These are phyloP conservation scores for Tetrahymena malaccensis DNA, from an alignment of 73 alveolate species.

Conservation along the genomic window DNA sequence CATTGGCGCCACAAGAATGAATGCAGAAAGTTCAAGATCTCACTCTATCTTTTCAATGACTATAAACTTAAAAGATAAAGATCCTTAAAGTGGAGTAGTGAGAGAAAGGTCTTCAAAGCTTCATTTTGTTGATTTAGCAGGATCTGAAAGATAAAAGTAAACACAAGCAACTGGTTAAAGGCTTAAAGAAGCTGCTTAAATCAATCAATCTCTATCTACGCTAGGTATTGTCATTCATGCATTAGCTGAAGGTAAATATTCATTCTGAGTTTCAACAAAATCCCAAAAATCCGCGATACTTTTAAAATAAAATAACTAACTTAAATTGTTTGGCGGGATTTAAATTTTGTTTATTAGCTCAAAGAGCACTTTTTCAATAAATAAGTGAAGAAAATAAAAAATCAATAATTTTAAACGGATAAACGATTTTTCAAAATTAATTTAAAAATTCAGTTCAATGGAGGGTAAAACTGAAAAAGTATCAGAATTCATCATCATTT, in stretches of 20 bases:
- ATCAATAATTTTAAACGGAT: neutral
- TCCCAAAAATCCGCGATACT: neutral
- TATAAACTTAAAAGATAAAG: constrained; percentile 44
- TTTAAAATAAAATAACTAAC: no score
- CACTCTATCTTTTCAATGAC: constrained; percentile 58
- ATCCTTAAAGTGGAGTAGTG: constrained; percentile 67
- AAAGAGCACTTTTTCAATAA: neutral
- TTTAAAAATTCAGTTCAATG: neutral
- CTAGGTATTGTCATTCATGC: constrained; percentile 98
- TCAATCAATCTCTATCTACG: constrained; percentile 94
- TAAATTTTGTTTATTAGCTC: neutral
- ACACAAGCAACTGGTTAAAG: constrained; percentile 61
- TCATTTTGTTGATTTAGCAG: constrained; percentile 71
- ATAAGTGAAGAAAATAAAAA: neutral
- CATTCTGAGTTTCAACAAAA: neutral
- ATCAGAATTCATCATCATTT: neutral
- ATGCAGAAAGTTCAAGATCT: constrained; percentile 74
- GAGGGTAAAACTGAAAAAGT: neutral
- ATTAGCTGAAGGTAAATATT: constrained; percentile 68
- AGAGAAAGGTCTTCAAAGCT: constrained; percentile 40
- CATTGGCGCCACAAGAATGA: constrained; percentile 89
- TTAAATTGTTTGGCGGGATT: neutral
- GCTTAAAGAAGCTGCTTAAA: constrained; percentile 90
- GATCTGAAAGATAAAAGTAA: constrained; percentile 89
- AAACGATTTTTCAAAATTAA: neutral